Base-by-base conservation (phyloP, 768 basidiomycete genomes). In the Tephrocybe sp. region DNA sequence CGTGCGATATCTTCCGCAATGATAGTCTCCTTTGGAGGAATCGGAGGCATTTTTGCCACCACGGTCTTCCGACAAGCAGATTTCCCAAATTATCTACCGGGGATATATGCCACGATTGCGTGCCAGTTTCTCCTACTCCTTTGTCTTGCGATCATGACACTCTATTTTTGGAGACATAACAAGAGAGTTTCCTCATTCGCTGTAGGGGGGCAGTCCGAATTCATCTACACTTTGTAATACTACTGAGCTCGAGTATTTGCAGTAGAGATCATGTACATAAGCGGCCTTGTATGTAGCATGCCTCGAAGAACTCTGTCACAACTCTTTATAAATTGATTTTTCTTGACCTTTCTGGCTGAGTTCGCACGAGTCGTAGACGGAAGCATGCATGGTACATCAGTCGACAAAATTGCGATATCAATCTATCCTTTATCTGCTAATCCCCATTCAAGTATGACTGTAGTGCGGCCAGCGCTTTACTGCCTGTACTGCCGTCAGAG, bases 31-130 rank as follows among this genome's bases (percentile, higher is more conserved):
- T 77, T 76, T 39, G 75, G 73, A 17, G 75, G 75, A n/a, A 56
- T 76, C 33, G 78, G 78, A 25, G 77, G 77, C 17, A 71, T 79
- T 7, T 65, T 77, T 51, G 77, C 78, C 10, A 76, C 76, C 24
- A 71, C 73, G 1, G 65, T 74, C 14, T 81, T 78, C 53, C 74
- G 74, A 8, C 71, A 81, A 57, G 57, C 56, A 30, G 78, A 80
- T 53, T 67, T 62, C 48, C 78, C 78, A 6, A 63, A 57, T 24
- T 81, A 79, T 59, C 60, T 73, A 14, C 76, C 77, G 30, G 78
- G 78, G 2, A 73, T 79, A 14, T 73, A 73, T 54, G 68, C 69
- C n/a, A 73, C 76, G 7, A 70, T 79, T 36, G 70, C 57, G 11
- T 76, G 73, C 59, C 77, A 80, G 53, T 49, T 74, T 25, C 55